phyloP scores from a whole-genome alignment of 305 asterid genomes.

The Fraxinus sp. region DNA sequence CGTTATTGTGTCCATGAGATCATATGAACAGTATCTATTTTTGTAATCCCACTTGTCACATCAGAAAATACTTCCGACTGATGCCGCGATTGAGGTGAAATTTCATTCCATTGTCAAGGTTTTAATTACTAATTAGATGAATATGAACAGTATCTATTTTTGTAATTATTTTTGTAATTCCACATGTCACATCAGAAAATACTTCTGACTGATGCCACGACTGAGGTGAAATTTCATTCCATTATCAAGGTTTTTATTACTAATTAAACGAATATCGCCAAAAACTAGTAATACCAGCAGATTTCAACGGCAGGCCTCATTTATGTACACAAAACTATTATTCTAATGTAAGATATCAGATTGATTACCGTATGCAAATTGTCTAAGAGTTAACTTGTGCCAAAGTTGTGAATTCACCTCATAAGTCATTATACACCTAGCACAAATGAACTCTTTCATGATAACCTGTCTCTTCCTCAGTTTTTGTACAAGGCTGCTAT shows the following conservation, averaged over 20 bases:
- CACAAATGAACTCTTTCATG: background rate
- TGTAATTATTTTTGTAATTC: background rate
- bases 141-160: background rate
- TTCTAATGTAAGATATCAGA: background rate
- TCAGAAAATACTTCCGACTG: conserved; percentile 9
- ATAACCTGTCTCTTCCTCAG: background rate
- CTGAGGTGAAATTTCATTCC: background rate
- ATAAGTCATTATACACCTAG: background rate
- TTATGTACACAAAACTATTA: background rate
- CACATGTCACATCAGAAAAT: conserved; percentile 2
- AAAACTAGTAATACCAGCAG: background rate
- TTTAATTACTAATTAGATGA: background rate
- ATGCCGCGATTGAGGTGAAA: background rate
- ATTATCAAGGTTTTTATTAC: conserved; percentile 5
- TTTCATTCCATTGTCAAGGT: conserved; percentile 2
- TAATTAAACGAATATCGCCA: background rate
- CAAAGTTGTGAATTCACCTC: background rate
- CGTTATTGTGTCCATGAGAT: background rate
- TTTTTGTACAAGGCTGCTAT: background rate
- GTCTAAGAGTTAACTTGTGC: background rate
- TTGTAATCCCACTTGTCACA: background rate
- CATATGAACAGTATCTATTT: background rate
- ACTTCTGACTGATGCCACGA: background rate
- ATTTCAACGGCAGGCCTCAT: background rate
- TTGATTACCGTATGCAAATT: background rate